These are phyloP conservation scores for Phytophthora pisi DNA, from an alignment of 352 stramenopile species.

Conservation along the genomic window DNA sequence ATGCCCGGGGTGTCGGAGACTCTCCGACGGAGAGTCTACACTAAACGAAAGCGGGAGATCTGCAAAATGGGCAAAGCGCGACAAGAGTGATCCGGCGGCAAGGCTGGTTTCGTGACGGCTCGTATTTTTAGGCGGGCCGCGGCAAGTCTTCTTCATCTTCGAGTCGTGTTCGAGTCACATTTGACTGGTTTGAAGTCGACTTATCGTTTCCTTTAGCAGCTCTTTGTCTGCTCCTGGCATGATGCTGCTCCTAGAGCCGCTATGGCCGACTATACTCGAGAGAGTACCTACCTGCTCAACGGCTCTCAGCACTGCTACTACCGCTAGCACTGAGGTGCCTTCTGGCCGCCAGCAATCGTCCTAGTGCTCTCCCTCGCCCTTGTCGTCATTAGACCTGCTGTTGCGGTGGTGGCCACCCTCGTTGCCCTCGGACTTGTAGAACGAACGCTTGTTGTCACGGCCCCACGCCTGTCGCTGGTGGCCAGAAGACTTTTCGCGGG, in stretches of 20 bases:
- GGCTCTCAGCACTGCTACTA: constrained; percentile 7
- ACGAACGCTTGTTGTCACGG: constrained; percentile 65
- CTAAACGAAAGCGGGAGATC: not conserved
- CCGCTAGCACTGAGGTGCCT: constrained; percentile 1
- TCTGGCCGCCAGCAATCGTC: not conserved
- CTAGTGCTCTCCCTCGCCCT: constrained; percentile 31
- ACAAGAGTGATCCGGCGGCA: constrained; percentile 13
- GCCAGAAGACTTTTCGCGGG: constrained; percentile 50
- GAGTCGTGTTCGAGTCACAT: constrained; percentile 13
- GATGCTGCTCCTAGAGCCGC: constrained; percentile 4
- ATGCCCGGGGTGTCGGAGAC: constrained; percentile 16
- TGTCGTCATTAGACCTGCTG: constrained; percentile 43
- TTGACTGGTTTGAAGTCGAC: constrained; percentile 17
- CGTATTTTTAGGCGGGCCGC: constrained; percentile 44
- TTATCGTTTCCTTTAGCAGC: constrained; percentile 15
- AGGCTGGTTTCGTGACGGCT: constrained; percentile 11
- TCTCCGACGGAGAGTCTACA: not conserved
- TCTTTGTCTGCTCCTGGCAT: constrained; percentile 6
- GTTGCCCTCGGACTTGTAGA: constrained; percentile 54
- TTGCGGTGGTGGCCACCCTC: constrained; percentile 38
- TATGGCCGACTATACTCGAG: not conserved
- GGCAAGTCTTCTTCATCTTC: constrained; percentile 42
- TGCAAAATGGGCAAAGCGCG: not conserved
- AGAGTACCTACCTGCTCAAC: constrained; percentile 11
- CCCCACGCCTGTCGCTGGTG: constrained; percentile 62